A percentile compares a stretch with the other conserved stretches of the same genome.
These are phyloP conservation scores for Lasiosphaeriaceae sp. DNA, from an alignment of 495 filamentous ascomycete genomes.

Conservation along the genomic window DNA sequence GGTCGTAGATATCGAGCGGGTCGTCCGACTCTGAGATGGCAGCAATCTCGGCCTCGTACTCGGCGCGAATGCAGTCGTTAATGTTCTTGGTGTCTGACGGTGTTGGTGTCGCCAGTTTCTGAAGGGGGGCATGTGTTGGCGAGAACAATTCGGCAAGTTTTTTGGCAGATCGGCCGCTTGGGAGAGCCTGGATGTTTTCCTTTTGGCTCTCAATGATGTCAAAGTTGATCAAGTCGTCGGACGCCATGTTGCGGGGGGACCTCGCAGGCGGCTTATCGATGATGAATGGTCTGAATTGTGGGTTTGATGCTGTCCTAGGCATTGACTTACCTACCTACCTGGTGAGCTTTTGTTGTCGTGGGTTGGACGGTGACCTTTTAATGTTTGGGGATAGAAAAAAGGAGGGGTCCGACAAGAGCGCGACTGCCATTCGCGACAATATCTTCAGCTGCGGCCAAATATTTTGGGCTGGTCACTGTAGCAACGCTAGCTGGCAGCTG, in stretches of 20 bases:
- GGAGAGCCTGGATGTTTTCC: conserved; percentile 93
- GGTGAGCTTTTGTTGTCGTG: neutral
- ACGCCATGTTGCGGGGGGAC: conserved; percentile 38
- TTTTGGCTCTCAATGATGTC: conserved; percentile 94
- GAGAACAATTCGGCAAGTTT: conserved; percentile 84
- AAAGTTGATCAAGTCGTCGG: conserved; percentile 69
- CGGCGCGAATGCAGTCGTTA: conserved; percentile 71
- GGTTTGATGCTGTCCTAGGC: neutral
- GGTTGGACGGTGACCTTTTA: neutral
- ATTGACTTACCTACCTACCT: neutral
- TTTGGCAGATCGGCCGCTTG: conserved; percentile 84
- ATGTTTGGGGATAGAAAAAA: neutral
- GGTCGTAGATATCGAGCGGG: conserved; percentile 90
- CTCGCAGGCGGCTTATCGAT: neutral
- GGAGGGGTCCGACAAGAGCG: neutral
- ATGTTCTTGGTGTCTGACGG: conserved; percentile 67
- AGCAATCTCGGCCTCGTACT: conserved; percentile 81
- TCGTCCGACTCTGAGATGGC: conserved; percentile 84
- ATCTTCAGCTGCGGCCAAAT: neutral
- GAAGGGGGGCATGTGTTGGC: conserved; percentile 46
- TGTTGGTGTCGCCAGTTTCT: conserved; percentile 52
- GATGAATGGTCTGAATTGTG: neutral
- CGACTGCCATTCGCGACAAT: neutral
- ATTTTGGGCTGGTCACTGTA: neutral
- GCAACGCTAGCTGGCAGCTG: neutral